Evolutionary conservation across 2,329 filamentous ascomycete species (phyloP), one percentile per base, ranked within the genome.

Genomic region (Colletotrichum navitas): DNA sequence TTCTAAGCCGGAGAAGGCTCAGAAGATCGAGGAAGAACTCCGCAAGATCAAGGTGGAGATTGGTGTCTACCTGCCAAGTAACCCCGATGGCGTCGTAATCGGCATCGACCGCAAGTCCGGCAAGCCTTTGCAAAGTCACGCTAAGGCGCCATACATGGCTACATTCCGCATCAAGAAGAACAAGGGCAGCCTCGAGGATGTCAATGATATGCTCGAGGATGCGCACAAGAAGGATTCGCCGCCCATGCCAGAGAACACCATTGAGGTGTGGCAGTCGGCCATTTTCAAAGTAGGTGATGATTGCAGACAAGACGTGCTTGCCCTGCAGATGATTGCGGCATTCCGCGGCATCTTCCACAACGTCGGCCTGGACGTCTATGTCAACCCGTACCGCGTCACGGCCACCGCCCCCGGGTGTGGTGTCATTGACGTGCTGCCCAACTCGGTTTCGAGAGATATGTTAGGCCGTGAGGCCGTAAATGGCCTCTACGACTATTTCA

Each of bases 221-320:
- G 79, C 83, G 2, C 83, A 82, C 62, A 83, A 84, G 66, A 81
- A 78, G 7, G 77, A 78, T 34, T 43, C 49, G 47, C 68, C 76
- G 39, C 69, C 76, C 26, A 78, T 78, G 10, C 77, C 77, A 36
- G 83, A 84, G 64, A 89, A 88, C 76, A 93, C 90, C 0, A 90
- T 97, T 75, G 97, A 99, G 81, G 92, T 95, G n/a, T 98, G 96
- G 97, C 96, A 99, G 81, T 97, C 94, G 2, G 96, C 95, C 68
- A 99, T 99, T 78, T 99, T 99, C 90, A 99, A 99, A 81, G 97
- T 99, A 60, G 96, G 96, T 73, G 96, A 99, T 80, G 96, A 99
- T 81, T 98, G 96, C 80, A 92, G 96, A 62, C 96, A 99, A 83
- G 97, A 99, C 77, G 93, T 99, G 63, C 87, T 99, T 72, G 96